phyloP scores from a whole-genome alignment of 2,329 filamentous ascomycete species.

The Paecilomyces formosus region DNA sequence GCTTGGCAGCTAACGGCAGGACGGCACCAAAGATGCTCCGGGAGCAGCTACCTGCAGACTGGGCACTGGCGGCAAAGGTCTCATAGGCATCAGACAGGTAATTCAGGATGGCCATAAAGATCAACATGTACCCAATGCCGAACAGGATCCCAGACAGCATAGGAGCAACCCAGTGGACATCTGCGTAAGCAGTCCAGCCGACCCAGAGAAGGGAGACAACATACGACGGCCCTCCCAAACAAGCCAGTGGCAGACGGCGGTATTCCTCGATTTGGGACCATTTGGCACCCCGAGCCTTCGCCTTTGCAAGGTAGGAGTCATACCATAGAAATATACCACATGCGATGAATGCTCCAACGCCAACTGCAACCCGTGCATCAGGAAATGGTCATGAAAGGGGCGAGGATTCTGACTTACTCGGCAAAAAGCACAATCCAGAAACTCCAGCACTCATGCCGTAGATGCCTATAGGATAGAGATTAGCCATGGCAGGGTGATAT shows the following conservation, averaged over 20 bases:
- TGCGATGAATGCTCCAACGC: constrained; percentile 53
- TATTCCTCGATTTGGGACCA: constrained; percentile 56
- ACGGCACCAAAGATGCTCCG: constrained; percentile 49
- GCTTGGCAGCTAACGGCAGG: constrained; percentile 47
- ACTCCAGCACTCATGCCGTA: constrained; percentile 30
- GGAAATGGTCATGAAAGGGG: background rate
- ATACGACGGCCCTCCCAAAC: constrained; percentile 56
- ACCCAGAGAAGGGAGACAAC: constrained; percentile 45
- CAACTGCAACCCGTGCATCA: constrained; percentile 33
- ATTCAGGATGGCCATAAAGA: constrained; percentile 60
- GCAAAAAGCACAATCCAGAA: constrained; percentile 26
- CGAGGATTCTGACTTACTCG: constrained; percentile 15
- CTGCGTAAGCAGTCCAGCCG: constrained; percentile 23
- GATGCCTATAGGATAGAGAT: constrained; percentile 22
- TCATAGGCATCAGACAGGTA: constrained; percentile 62
- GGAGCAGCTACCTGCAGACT: constrained; percentile 46
- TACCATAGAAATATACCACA: constrained; percentile 59
- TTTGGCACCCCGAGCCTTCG: constrained; percentile 40
- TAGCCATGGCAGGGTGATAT: constrained; percentile 29
- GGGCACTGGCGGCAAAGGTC: constrained; percentile 54
- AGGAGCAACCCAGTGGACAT: constrained; percentile 37
- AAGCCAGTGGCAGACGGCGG: constrained; percentile 61
- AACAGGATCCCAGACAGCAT: constrained; percentile 57
- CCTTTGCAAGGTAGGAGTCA: constrained; percentile 53
- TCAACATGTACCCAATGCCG: constrained; percentile 53